phyloP scores from a whole-genome alignment of 1,139 yeast genomes.

The Candida tunisiensis region DNA sequence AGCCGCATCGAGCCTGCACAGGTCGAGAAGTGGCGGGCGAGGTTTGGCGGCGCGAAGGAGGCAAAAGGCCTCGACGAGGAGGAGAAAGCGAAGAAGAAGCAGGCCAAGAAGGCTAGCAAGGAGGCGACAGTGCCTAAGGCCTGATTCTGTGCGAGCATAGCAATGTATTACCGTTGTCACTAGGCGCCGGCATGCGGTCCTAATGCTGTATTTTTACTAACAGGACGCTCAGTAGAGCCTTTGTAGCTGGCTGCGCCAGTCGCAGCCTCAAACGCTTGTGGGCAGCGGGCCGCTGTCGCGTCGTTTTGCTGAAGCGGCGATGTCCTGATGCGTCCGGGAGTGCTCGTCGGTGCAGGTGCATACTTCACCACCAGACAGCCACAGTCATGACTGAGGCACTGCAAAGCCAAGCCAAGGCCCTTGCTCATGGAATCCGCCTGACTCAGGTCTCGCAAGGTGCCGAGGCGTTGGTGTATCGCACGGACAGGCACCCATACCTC shows the following conservation, averaged over 20 bases:
- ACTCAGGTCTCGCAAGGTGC: constrained; percentile 9
- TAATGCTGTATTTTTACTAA: not conserved
- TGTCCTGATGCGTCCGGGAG: too few species aligned
- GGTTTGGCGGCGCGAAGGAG: constrained; percentile 71
- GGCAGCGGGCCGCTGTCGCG: too few species aligned
- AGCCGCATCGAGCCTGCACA: constrained; percentile 81
- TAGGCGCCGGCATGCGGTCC: not conserved
- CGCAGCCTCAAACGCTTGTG: not conserved
- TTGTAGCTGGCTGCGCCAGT: not conserved
- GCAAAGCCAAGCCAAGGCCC: not conserved
- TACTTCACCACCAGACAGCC: too few species aligned
- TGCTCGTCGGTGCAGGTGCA: too few species aligned
- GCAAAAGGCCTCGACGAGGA: too few species aligned
- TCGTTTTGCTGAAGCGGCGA: too few species aligned
- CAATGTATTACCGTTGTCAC: too few species aligned
- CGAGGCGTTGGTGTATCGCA: constrained; percentile 9
- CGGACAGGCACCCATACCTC: constrained; percentile 1
- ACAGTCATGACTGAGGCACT: not conserved
- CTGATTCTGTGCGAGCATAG: too few species aligned
- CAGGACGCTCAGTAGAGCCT: not conserved
- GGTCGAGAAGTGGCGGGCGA: constrained; percentile 72
- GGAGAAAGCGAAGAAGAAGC: too few species aligned
- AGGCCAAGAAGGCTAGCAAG: too few species aligned
- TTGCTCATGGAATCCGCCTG: not conserved
- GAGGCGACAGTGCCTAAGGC: too few species aligned